Conservation (phyloP, 1,284 basidiomycete genomes). For the Pseudozyma flocculosa region DNA sequence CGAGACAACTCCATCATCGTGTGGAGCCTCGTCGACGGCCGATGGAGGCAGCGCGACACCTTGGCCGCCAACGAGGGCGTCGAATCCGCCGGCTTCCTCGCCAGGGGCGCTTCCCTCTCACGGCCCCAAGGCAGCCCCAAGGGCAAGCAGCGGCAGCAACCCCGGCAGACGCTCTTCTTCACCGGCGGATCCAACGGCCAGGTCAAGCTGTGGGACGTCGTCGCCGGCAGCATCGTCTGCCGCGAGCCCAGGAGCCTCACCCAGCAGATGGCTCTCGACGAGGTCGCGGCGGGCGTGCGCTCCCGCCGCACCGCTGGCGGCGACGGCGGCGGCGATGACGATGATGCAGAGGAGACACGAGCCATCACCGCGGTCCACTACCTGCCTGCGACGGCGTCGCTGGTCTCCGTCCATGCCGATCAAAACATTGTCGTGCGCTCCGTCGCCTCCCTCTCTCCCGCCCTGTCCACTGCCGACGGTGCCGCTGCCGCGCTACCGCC, state of each 20-base stretch:
- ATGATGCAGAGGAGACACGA: slow-evolving; percentile 42
- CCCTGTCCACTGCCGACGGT: slow-evolving; percentile 65
- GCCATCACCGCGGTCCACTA: slow-evolving; percentile 47
- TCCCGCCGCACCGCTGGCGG: slow-evolving; percentile 2
- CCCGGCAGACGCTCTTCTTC: slow-evolving; percentile 34
- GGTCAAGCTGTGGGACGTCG: slow-evolving; percentile 44
- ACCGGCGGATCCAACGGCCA: slow-evolving; percentile 46
- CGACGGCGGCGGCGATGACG: slow-evolving; percentile 7
- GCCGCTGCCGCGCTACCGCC: no score
- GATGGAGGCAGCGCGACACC: slow-evolving; percentile 47
- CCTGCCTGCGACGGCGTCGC: slow-evolving; percentile 23
- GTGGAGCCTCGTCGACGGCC: slow-evolving; percentile 22
- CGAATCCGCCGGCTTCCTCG: slow-evolving; percentile 47
- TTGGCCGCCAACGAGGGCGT: slow-evolving; percentile 48
- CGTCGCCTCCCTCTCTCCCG: slow-evolving; percentile 60
- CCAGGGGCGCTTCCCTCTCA: slow-evolving; percentile 64
- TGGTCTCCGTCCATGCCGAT: slow-evolving; percentile 84
- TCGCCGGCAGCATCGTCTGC: slow-evolving; percentile 20
- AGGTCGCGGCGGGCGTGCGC: slow-evolving; percentile 3
- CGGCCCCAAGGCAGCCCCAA: slow-evolving; percentile 63
- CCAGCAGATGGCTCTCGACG: slow-evolving; percentile 10
- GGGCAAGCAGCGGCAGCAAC: not conserved
- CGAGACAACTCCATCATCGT: slow-evolving; percentile 48
- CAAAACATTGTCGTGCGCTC: slow-evolving; percentile 84
- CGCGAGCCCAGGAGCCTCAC: slow-evolving; percentile 19